phyloP scores from a whole-genome alignment of 352 stramenopile species.

The Phytophthora sp. region DNA sequence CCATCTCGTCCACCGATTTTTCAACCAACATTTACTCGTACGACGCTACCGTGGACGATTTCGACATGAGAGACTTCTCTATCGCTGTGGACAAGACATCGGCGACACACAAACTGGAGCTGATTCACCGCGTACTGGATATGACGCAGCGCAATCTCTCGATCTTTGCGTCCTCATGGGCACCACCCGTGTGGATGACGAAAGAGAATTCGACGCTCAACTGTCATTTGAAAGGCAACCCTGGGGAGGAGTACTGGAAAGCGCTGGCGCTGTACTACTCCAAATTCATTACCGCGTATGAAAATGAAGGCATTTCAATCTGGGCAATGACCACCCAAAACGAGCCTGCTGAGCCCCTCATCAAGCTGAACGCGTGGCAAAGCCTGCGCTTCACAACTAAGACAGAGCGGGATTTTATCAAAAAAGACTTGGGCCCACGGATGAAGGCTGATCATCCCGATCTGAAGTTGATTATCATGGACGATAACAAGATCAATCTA shows the following conservation, averaged over 20 bases:
- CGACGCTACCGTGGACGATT: slow-evolving; percentile 39
- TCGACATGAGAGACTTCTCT: slow-evolving; percentile 71
- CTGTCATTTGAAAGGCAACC: slow-evolving; percentile 48
- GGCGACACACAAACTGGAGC: slow-evolving; percentile 39
- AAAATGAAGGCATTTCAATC: slow-evolving; percentile 53
- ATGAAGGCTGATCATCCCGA: slow-evolving; percentile 68
- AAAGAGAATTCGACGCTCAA: slow-evolving; percentile 54
- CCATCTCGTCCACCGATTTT: slow-evolving; percentile 85
- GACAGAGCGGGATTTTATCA: slow-evolving; percentile 64
- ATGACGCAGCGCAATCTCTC: slow-evolving; percentile 41
- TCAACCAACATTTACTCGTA: slow-evolving; percentile 63
- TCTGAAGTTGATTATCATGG: slow-evolving; percentile 76
- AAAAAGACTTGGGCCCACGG: slow-evolving; percentile 67
- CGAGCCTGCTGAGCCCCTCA: slow-evolving; percentile 51
- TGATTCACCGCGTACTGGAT: slow-evolving; percentile 44
- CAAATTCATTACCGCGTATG: slow-evolving; percentile 82
- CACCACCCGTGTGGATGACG: slow-evolving; percentile 84
- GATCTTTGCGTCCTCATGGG: slow-evolving; percentile 80
- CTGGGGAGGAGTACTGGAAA: slow-evolving; percentile 48
- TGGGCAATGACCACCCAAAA: slow-evolving; percentile 85
- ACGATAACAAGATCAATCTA: slow-evolving; percentile 77
- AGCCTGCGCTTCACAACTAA: slow-evolving; percentile 44
- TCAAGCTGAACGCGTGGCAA: slow-evolving; percentile 50
- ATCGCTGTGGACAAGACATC: slow-evolving; percentile 65
- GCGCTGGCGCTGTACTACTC: slow-evolving; percentile 81